Evolutionary conservation across 257 asterid genomes (phyloP).

Genomic region (Nyctanthes arbortristis): DNA sequence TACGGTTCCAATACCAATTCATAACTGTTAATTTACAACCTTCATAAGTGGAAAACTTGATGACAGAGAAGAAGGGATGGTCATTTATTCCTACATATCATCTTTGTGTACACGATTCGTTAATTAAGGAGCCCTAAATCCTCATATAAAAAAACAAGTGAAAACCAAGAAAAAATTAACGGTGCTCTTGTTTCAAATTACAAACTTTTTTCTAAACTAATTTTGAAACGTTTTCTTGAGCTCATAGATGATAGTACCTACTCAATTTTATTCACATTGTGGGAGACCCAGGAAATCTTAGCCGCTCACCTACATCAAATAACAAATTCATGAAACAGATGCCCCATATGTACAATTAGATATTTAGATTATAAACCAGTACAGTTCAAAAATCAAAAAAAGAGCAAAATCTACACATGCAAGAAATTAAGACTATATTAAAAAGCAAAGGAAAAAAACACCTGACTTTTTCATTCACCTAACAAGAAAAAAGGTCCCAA

Average conservation of each 20-base stretch:
- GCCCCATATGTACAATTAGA: no score
- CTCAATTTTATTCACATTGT: no score
- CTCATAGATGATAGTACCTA: no score
- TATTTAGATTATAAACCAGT: no score
- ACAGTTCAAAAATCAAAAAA: not conserved
- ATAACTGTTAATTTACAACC: not conserved
- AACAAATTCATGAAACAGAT: no score
- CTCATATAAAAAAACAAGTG: slow-evolving; percentile 4
- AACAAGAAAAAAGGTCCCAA: not conserved
- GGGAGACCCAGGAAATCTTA: no score
- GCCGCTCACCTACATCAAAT: no score
- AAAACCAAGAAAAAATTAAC: not conserved
- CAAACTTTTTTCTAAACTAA: slow-evolving; percentile 14
- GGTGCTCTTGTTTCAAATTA: no score
- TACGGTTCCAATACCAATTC: not conserved
- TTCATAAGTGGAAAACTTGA: not conserved
- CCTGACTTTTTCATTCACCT: slow-evolving; percentile 18
- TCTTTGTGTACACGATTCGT: no score
- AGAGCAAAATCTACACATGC: not conserved
- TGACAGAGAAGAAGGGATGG: no score
- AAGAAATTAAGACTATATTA: slow-evolving; percentile 14
- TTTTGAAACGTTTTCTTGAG: no score
- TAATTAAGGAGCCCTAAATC: slow-evolving; percentile 15
- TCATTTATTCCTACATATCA: not conserved
- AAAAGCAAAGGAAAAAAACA: slow-evolving; percentile 22